These are phyloP conservation scores for Coelastrella sp. DNA, from an alignment of 139 green algal species.

Conservation along the genomic window DNA sequence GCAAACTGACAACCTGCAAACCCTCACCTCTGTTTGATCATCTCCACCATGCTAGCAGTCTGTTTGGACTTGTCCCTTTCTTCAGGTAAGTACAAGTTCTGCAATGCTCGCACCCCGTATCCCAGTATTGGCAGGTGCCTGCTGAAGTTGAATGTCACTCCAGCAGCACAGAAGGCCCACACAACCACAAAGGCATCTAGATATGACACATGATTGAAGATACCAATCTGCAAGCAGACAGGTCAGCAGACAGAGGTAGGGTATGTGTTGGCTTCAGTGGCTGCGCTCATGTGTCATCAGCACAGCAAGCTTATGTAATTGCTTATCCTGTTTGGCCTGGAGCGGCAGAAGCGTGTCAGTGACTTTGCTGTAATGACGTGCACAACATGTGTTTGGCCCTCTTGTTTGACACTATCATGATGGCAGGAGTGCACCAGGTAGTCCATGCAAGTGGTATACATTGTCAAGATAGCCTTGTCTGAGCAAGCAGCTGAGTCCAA, in stretches of 20 bases:
- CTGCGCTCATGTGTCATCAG: no score
- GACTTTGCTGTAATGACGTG: background rate
- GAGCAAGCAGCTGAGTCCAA: no score
- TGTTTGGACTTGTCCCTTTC: conserved; percentile 15
- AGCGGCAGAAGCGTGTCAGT: no score
- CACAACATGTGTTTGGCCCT: background rate
- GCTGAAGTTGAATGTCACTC: conserved; percentile 39
- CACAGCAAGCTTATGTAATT: no score
- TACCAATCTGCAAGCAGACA: conserved; percentile 44
- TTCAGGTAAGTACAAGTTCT: conserved; percentile 66
- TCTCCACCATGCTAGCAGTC: conserved; percentile 24
- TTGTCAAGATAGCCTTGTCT: no score
- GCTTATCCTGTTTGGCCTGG: no score
- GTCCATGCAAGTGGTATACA: no score
- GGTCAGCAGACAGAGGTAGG: no score
- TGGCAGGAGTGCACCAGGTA: no score
- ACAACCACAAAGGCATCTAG: conserved; percentile 48
- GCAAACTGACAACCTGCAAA: background rate
- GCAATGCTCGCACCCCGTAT: conserved; percentile 58
- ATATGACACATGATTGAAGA: conserved; percentile 71
- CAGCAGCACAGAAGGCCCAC: conserved; percentile 36
- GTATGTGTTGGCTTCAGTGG: no score
- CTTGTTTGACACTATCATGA: no score
- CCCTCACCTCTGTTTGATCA: conserved; percentile 33
- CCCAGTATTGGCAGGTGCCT: conserved; percentile 58